Percentiles rank a stretch among this genome's conserved stretches.
These are phyloP conservation scores for Colletotrichum acutatum DNA, from an alignment of 2,329 filamentous ascomycete species.

Conservation along the genomic window DNA sequence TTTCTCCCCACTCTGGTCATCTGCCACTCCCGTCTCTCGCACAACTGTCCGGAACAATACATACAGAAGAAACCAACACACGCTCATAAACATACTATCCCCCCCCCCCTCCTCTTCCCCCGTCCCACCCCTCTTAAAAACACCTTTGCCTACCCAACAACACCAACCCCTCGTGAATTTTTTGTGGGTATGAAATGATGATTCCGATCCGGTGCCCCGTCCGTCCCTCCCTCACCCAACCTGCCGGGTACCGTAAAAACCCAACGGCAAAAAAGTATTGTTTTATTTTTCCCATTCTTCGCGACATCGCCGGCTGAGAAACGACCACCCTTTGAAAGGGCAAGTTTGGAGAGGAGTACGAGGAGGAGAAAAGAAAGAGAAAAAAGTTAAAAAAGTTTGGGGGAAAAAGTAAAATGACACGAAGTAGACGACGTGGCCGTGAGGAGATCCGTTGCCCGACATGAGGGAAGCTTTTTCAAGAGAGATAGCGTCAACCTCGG, in stretches of 20 bases:
- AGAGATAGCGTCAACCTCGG: not conserved
- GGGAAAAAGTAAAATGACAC: constrained; percentile 31
- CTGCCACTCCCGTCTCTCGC: not conserved
- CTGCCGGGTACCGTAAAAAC: constrained; percentile 32
- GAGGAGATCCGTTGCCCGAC: not conserved
- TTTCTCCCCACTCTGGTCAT: too few relatives aligned
- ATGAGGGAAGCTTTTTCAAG: not conserved
- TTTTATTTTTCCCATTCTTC: not conserved
- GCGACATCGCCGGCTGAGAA: not conserved
- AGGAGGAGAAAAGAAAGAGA: constrained; percentile 14
- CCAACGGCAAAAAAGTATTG: constrained; percentile 7
- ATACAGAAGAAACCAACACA: constrained; percentile 7
- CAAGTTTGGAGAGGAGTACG: not conserved
- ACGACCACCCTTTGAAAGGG: not conserved
- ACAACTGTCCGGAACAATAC: not conserved
- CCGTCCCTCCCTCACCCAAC: not conserved
- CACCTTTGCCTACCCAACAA: not conserved
- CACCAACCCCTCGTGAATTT: not conserved
- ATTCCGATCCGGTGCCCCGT: not conserved
- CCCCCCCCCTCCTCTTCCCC: not conserved
- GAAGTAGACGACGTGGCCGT: constrained; percentile 37
- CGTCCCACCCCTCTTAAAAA: not conserved
- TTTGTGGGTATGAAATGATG: not conserved
- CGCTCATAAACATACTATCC: not conserved
- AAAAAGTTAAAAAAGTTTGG: not conserved